Conservation (phyloP, 225 moss, liverwort and hornwort genomes). For the Neckera pumila region DNA sequence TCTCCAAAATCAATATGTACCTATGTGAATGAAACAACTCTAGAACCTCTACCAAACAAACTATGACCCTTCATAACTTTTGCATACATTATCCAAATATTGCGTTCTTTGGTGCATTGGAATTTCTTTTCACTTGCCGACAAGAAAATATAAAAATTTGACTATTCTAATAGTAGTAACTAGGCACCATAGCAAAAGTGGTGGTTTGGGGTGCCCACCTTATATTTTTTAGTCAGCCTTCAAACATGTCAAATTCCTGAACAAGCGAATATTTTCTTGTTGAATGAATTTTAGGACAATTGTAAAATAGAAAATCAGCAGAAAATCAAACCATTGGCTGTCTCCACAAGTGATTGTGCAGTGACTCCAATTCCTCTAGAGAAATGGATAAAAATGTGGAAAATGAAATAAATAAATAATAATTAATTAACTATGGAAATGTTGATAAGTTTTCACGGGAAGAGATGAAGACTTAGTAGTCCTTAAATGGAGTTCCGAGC, state of each 20-base stretch:
- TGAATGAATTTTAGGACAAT: neutral
- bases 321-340: neutral
- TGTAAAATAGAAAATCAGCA: neutral
- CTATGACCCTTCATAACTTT: neutral
- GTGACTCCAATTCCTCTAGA: neutral
- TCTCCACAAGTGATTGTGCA: neutral
- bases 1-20: neutral
- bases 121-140: neutral
- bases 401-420: neutral
- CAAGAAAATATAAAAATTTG: neutral
- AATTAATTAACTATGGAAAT: no score
- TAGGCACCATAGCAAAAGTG: neutral
- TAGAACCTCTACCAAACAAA: neutral
- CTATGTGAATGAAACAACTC: neutral
- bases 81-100: neutral
- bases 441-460: neutral
- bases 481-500: neutral
- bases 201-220: neutral
- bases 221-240: neutral
- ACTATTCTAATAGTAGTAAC: neutral
- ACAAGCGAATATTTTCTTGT: no score
- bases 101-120: rapidly evolving
- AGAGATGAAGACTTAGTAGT: no score
- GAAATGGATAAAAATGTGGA: neutral
- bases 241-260: neutral